Evolutionary conservation across 805 yeast species (phyloP).

Genomic region (Metschnikowia shivogae): DNA sequence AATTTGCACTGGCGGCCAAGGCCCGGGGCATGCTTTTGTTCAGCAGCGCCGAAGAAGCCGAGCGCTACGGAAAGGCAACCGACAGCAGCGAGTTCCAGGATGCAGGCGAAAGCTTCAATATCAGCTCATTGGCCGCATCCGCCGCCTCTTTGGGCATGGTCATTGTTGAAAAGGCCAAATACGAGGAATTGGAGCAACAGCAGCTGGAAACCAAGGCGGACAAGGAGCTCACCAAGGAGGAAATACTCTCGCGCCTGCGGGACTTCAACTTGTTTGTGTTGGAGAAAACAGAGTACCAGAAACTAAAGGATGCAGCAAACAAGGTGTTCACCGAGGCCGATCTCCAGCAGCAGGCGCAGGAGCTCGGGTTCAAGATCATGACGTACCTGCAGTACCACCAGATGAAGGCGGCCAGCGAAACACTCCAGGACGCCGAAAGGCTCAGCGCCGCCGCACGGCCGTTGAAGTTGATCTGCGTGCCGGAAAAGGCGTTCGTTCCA

Average conservation of each 20-base stretch:
- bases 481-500: conserved; percentile 56
- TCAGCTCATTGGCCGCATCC: not conserved
- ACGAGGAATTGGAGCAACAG: conserved; percentile 5
- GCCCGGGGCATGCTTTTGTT: not conserved
- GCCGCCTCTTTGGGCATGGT: conserved; percentile 3
- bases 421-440: conserved; percentile 17
- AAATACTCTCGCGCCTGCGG: conserved; percentile 14
- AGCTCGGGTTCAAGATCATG: conserved; percentile 37
- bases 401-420: conserved; percentile 18
- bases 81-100: not conserved
- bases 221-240: conserved; percentile 20
- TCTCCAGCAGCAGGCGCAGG: conserved; percentile 31
- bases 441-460: conserved; percentile 40
- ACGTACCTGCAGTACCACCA: conserved; percentile 27
- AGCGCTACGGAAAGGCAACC: not conserved
- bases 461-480: conserved; percentile 51
- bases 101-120: conserved; percentile 2
- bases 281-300: conserved; percentile 16
- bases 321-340: conserved; percentile 21
- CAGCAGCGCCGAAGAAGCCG: not conserved
- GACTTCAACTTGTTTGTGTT: conserved; percentile 14
- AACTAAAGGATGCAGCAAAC: conserved; percentile 6
- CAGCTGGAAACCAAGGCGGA: not conserved
- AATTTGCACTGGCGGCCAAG: not conserved
- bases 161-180: conserved; percentile 9